Evolutionary conservation across 768 basidiomycete species (phyloP), one percentile per base, ranked within the genome.

Genomic region (Hypholoma fasciculare): DNA sequence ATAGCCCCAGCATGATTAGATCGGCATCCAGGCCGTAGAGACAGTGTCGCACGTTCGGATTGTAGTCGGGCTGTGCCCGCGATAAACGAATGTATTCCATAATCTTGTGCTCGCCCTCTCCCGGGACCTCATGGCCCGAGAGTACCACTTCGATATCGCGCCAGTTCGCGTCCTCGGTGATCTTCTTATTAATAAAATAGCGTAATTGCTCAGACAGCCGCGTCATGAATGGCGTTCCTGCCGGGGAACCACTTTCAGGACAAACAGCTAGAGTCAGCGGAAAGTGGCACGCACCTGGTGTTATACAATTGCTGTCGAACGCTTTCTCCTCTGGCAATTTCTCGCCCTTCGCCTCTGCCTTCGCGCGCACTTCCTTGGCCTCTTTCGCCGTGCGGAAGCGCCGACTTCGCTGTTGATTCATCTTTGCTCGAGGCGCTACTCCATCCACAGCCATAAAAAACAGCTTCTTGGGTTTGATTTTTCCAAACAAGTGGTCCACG

Each of bases 361-460:
- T 93, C 74, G 93, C 92, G 58, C 89, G 77, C 37, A 90, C 75
- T 71, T 98, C 94, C 64, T 82, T 89, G 2, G 90, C 92, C 72
- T 98, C 96, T 74, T 90, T 94, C 7, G 96, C 96, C 0, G 96
- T 94, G 56, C 96, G 80, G 78, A 98, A 99, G 47, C 96, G 86
- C 39, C 96, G 81, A 69, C 90, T 89, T 17, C 96, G 87, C 69
- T 98, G 96, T 73, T 98, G 96, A 70, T 99, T 99, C 96, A 98
- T 97, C 82, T 99, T 98, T 36, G 96, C 96, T 47, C 96, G 80
- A 4, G 96, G 96, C 0, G 96, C 96, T 13, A 98, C 96, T 49
- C 96, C 96, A 70, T 98, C 97, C 47, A 99, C 89, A 23, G 96
- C 97, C 91, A 99, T 96, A 74, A 97, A 98, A 73, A 98, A 98